phyloP scores from a whole-genome alignment of 2,329 filamentous ascomycete genomes.

The Neofusicoccum kwambonambiense region DNA sequence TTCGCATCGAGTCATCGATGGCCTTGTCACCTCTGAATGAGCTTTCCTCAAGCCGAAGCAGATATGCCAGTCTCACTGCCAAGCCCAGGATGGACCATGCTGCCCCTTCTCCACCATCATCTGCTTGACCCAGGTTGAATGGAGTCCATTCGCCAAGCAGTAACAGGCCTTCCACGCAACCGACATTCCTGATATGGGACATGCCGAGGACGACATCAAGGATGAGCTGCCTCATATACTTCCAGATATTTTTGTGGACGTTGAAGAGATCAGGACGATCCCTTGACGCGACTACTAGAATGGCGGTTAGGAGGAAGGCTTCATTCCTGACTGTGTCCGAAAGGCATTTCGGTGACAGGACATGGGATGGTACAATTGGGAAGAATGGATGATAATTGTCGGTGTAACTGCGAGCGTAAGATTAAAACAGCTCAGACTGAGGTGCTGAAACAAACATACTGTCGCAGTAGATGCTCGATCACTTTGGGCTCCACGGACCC shows the following conservation, averaged over 20 bases:
- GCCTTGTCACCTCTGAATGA: constrained; percentile 17
- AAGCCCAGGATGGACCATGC: constrained; percentile 19
- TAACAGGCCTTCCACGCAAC: constrained; percentile 19
- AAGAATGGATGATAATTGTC: constrained; percentile 19
- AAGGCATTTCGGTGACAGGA: constrained; percentile 5
- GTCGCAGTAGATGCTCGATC: background rate
- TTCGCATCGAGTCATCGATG: constrained; percentile 3
- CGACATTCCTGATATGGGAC: constrained; percentile 13
- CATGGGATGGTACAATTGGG: constrained; percentile 6
- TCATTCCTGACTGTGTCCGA: constrained; percentile 2
- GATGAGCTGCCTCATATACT: constrained; percentile 14
- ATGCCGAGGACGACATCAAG: constrained; percentile 16
- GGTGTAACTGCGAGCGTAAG: constrained; percentile 1
- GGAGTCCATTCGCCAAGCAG: constrained; percentile 19
- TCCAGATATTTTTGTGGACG: constrained; percentile 14
- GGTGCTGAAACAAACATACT: background rate
- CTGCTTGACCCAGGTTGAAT: constrained; percentile 5
- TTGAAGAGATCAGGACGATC: constrained; percentile 11
- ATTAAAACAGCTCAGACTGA: background rate
- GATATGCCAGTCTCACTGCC: constrained; percentile 19
- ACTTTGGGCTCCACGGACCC: background rate
- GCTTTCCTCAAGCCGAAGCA: constrained; percentile 18
- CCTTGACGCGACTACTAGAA: constrained; percentile 18
- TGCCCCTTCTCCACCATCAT: constrained; percentile 18
- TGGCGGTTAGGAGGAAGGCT: constrained; percentile 17